Evolutionary conservation across 805 yeast genomes (phyloP).

Genomic region (Suhomyces tanzawaensis): DNA sequence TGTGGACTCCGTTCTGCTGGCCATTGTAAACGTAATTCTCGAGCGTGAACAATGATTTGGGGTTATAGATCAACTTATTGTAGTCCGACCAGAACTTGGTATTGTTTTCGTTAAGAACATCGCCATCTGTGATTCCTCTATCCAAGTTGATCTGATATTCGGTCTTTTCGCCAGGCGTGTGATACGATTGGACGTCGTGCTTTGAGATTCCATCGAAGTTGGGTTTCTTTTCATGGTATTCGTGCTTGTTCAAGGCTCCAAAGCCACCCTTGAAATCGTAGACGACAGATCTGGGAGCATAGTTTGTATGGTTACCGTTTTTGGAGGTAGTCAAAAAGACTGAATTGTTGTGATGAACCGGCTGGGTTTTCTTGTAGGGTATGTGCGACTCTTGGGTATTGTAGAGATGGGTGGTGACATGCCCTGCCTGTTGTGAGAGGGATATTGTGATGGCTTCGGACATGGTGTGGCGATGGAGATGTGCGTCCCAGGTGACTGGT

Average conservation of each 20-base stretch:
- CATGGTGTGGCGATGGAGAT: no score
- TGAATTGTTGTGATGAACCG: constrained; percentile 46
- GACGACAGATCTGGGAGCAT: constrained; percentile 76
- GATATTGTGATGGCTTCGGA: constrained; percentile 58
- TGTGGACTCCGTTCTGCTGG: constrained; percentile 19
- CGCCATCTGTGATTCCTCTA: constrained; percentile 25
- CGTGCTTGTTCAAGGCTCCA: constrained; percentile 62
- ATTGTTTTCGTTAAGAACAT: constrained; percentile 33
- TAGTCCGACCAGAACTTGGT: constrained; percentile 81
- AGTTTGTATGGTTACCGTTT: constrained; percentile 35
- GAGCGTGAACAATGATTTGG: constrained; percentile 54
- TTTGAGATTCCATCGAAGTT: constrained; percentile 2
- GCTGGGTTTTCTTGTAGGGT: constrained; percentile 46
- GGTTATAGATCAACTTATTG: constrained; percentile 62
- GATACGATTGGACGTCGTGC: constrained; percentile 3
- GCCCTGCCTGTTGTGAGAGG: constrained; percentile 70
- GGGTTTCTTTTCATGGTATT: constrained; percentile 34
- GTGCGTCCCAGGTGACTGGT: no score
- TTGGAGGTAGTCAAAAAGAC: constrained; percentile 30
- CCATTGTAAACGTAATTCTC: constrained; percentile 33
- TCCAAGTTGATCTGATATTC: constrained; percentile 68
- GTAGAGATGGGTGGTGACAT: constrained; percentile 74
- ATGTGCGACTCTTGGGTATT: constrained; percentile 73
- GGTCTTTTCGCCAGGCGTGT: constrained; percentile 40
- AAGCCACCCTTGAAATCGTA: constrained; percentile 80